phyloP scores from a whole-genome alignment of 2,329 filamentous ascomycete genomes.

The Fusarium nisikadoi region DNA sequence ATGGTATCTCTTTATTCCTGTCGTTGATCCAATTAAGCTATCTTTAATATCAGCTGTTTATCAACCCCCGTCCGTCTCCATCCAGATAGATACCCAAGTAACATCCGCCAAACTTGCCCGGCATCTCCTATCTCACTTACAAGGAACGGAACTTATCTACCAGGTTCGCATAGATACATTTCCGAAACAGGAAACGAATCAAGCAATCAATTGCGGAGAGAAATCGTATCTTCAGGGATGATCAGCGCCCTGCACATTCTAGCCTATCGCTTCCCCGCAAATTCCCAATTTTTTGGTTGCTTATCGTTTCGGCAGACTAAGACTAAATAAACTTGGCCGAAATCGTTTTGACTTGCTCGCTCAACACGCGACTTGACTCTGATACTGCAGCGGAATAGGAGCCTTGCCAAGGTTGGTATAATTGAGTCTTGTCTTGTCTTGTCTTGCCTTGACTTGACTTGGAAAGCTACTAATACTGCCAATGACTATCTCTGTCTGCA shows the following conservation, averaged over 20 bases:
- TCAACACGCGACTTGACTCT: background rate
- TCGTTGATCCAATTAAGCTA: background rate
- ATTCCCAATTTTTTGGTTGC: slow-evolving; percentile 1
- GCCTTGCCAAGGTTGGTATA: background rate
- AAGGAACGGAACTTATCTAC: slow-evolving; percentile 18
- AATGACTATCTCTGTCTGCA: background rate
- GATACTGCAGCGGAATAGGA: background rate
- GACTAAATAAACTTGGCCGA: slow-evolving; percentile 13
- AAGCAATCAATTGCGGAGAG: slow-evolving; percentile 5
- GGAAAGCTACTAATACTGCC: background rate
- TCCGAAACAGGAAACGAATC: slow-evolving; percentile 18
- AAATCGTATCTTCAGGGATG: background rate
- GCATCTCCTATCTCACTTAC: background rate
- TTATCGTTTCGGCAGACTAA: slow-evolving; percentile 13
- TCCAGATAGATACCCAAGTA: background rate
- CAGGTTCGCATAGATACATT: slow-evolving; percentile 10
- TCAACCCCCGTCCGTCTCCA: background rate
- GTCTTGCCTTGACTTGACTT: too few species aligned
- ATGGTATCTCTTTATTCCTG: background rate
- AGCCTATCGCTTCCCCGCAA: slow-evolving; percentile 25
- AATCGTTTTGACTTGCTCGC: background rate
- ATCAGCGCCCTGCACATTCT: background rate
- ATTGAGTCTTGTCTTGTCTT: background rate
- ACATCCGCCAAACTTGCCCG: background rate
- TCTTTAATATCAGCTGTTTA: background rate